Base-by-base conservation (phyloP, 371 early-diverging fungal species). In the Actinomortierella ambigua region DNA sequence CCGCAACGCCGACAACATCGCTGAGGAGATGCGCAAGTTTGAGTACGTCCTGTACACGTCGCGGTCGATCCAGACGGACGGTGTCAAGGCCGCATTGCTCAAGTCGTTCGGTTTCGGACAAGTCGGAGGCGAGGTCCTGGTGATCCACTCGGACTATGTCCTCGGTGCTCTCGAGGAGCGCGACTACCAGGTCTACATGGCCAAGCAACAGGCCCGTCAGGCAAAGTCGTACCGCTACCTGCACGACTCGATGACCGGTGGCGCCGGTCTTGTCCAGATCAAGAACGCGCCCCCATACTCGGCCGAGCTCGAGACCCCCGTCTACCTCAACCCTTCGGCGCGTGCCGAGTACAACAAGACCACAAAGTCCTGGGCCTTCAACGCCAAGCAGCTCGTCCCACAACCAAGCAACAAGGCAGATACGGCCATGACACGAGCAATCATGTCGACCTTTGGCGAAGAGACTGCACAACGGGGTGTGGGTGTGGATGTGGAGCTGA, bases 41-140 rank as follows among this genome's bases (percentile, higher is more conserved):
- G 89, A 93, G 56, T 82, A 92, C 79, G 85, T 96, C 55, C 73
- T 96, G 34, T 97, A 93, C 77, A 95, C 94, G 14, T 92, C 92
- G 27, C 90, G 88, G 43, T 83, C 95, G 40, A 92, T 97, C 63
- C 89, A 93, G 64, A 96, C 97, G 20, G 91, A 93, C 63, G 97
- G 97, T 51, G 75, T 97, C 67, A 95, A 95, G 85, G 97, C 98
- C 5, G 97, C 88, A 70, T 68, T 97, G 48, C 85, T 97, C 69
- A 97, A 96, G 83, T 90, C 91, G 49, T 97, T 97, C 81, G 98
- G 98, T 50, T 97, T 97, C 81, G 97, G 98, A 57, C 98, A 97
- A 79, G 97, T 94, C 56, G 97, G 97, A 68, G 97, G 91, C 66
- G 98, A 97, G 77, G 82, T 93, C 20, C 83, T 97, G 27, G 80